These are phyloP conservation scores for Apophysomyces elegans DNA, from an alignment of 371 early-diverging fungal species.

Conservation along the genomic window DNA sequence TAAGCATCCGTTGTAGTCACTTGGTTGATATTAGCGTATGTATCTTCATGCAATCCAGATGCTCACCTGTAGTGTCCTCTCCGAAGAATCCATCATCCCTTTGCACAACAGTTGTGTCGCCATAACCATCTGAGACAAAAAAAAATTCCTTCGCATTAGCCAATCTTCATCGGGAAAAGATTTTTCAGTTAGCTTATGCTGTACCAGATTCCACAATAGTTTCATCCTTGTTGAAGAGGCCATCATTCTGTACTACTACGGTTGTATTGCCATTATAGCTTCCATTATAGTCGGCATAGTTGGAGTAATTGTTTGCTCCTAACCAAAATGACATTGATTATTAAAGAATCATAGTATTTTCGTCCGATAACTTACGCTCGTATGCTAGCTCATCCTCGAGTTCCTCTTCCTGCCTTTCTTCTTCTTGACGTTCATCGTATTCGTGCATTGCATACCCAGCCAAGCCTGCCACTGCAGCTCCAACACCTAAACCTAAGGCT, in stretches of 20 bases:
- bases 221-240: slow-evolving; percentile 41
- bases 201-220: slow-evolving; percentile 29
- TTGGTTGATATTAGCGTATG: neutral
- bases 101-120: slow-evolving; percentile 34
- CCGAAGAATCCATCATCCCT: slow-evolving; percentile 38
- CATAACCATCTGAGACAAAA: slow-evolving; percentile 31
- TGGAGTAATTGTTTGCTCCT: slow-evolving; percentile 1
- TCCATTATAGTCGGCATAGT: slow-evolving; percentile 13
- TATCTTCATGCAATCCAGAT: neutral
- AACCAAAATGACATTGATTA: neutral
- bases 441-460: slow-evolving; percentile 46
- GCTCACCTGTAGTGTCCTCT: slow-evolving; percentile 30
- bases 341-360: slow-evolving; percentile 1
- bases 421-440: slow-evolving; percentile 41
- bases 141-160: neutral
- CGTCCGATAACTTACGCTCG: slow-evolving; percentile 25
- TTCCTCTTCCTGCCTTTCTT: slow-evolving; percentile 28
- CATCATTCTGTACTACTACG: slow-evolving; percentile 43
- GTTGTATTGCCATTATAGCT: slow-evolving; percentile 19
- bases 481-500: slow-evolving; percentile 26
- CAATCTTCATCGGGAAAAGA: neutral
- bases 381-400: slow-evolving; percentile 5
- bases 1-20: neutral
- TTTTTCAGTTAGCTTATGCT: neutral
- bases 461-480: slow-evolving; percentile 42